These are phyloP conservation scores for Fusarium agapanthi DNA, from an alignment of 2,329 filamentous ascomycete species.

Conservation along the genomic window DNA sequence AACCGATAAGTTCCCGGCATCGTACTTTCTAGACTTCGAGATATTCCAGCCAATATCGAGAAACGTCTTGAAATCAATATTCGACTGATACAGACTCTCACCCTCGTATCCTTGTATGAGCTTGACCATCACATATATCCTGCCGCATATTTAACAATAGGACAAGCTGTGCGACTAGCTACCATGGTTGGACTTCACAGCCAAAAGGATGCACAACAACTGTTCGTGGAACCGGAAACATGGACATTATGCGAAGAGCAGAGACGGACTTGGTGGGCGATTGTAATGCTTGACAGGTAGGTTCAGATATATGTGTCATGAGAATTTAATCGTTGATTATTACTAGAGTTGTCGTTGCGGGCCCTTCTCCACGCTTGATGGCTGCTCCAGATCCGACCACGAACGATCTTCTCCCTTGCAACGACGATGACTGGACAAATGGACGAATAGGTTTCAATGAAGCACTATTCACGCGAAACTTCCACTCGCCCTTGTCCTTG, in stretches of 20 bases:
- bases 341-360: neutral
- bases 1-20: neutral
- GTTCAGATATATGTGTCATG: accelerated
- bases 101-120: neutral
- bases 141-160: neutral
- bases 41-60: neutral
- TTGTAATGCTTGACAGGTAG: neutral
- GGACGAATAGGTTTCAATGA: neutral
- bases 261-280: neutral
- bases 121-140: neutral
- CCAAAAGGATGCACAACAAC: neutral
- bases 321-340: neutral
- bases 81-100: neutral
- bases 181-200: neutral
- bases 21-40: neutral
- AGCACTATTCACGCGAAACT: neutral
- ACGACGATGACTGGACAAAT: neutral
- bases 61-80: neutral
- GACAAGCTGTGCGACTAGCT: neutral
- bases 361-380: neutral
- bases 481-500: neutral
- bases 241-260: neutral
- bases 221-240: neutral
- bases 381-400: neutral
- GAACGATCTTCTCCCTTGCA: neutral